Conservation (phyloP, 225 moss, liverwort and hornwort species). For the Rhytidiadelphus loreus region DNA sequence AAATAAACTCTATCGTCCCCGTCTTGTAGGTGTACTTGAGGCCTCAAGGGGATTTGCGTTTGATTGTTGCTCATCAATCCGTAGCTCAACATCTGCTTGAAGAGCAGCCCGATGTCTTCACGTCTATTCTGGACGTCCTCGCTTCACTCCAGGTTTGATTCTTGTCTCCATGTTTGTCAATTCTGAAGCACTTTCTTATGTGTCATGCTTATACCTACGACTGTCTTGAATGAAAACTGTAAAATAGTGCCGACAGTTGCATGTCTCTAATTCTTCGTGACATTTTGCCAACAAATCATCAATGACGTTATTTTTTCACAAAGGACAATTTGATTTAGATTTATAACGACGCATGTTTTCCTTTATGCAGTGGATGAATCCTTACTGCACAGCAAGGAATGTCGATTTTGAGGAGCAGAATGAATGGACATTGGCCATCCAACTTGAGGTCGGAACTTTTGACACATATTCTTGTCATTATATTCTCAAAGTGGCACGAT, state of each 20-base stretch:
- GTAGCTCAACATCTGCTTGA: constrained; percentile 67
- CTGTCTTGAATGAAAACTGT: neutral
- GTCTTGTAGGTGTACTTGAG: constrained; percentile 48
- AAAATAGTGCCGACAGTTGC: neutral
- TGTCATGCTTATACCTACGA: neutral
- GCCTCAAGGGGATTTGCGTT: constrained; percentile 56
- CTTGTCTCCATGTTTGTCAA: neutral
- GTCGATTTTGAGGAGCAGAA: constrained; percentile 58
- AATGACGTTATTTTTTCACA: neutral
- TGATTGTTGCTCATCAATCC: constrained; percentile 39
- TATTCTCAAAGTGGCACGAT: neutral
- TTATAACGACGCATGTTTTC: neutral
- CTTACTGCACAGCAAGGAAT: constrained; percentile 19
- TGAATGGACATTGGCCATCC: constrained; percentile 56
- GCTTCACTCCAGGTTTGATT: constrained; percentile 63
- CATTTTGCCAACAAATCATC: neutral
- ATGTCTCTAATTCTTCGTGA: neutral
- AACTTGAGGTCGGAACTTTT: constrained; percentile 37
- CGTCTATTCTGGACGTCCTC: constrained; percentile 31
- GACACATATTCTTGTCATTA: neutral
- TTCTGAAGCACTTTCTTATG: neutral
- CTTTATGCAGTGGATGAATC: constrained; percentile 51
- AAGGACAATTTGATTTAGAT: neutral
- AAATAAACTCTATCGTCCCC: neutral
- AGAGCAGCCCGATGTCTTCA: constrained; percentile 59